These are phyloP conservation scores for Saccharomycopsis fermentans DNA, from an alignment of 805 yeast species.

Conservation along the genomic window DNA sequence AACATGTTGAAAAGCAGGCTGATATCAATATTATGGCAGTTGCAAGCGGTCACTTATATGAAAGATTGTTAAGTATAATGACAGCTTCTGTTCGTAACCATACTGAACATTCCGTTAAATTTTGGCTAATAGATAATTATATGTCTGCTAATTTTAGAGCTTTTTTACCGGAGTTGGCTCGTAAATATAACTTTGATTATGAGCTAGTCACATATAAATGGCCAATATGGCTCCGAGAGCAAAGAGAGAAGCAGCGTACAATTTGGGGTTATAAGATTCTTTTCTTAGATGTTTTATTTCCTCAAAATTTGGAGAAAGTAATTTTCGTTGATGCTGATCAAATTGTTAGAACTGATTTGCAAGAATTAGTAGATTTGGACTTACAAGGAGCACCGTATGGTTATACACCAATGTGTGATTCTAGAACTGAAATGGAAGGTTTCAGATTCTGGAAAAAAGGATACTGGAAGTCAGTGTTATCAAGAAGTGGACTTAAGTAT, in stretches of 20 bases:
- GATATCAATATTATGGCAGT: slow-evolving; percentile 72
- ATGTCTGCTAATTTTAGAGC: slow-evolving; percentile 60
- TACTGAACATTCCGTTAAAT: slow-evolving; percentile 56
- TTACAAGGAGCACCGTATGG: slow-evolving; percentile 79
- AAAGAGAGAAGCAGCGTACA: slow-evolving; percentile 65
- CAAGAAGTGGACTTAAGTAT: slow-evolving; percentile 47
- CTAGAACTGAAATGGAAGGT: slow-evolving; percentile 71
- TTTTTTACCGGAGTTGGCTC: slow-evolving; percentile 50
- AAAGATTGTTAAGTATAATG: slow-evolving; percentile 68
- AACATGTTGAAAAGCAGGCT: slow-evolving; percentile 30
- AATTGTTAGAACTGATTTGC: slow-evolving; percentile 64
- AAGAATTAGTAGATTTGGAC: slow-evolving; percentile 58
- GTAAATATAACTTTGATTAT: slow-evolving; percentile 51
- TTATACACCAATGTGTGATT: slow-evolving; percentile 79
- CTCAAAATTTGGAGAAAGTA: slow-evolving; percentile 61
- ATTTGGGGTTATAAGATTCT: slow-evolving; percentile 85
- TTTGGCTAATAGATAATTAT: slow-evolving; percentile 81
- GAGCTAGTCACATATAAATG: slow-evolving; percentile 80
- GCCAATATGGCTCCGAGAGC: slow-evolving; percentile 85
- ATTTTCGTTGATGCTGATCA: slow-evolving; percentile 86
- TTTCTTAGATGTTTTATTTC: slow-evolving; percentile 80
- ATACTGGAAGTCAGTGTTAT: slow-evolving; percentile 65
- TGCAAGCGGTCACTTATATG: slow-evolving; percentile 76
- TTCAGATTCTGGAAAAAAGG: slow-evolving; percentile 90
- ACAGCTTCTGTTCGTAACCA: slow-evolving; percentile 62